Base-by-base conservation (phyloP, 805 yeast genomes). In the Saccharomycopsis fodiens region DNA sequence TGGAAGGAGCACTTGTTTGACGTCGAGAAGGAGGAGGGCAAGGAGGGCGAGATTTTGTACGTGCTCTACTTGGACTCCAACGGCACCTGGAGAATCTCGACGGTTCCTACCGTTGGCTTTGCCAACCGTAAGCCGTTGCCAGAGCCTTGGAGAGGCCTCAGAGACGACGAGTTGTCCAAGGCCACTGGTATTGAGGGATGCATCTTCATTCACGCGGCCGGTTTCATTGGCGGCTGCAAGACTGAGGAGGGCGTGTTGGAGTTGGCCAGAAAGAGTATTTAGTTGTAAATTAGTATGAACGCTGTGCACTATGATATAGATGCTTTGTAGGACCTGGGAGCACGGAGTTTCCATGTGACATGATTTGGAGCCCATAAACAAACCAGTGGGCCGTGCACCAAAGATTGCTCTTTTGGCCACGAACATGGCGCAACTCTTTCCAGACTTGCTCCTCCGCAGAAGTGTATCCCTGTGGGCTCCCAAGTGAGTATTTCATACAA, bases 221-320 rank as follows among this genome's bases (percentile, higher is more conserved):
- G 98, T 0, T 93, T 93, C 65, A 93, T 93, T 58, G 98, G 98
- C 38, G 98, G 98, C 44, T 86, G 91, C 46, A 72, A 79, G 58
- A 74, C 94, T 20, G 68, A 72, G 52, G 96, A 87, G 43, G 83
- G 85, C 27, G 97, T 82, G 12, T 60, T 87, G 47, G 64, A 76
- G 58, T 72, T 93, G 63, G 97, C 97, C 4, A 67, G 65, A 35
- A 27, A 6, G 36, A 25, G 29, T 25, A 7, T 25, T 6, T 25
- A 25, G 10, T n/a, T n/a, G n/a, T n/a, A n/a, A n/a, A n/a, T n/a
- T n/a, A n/a, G n/a, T n/a, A n/a, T n/a, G n/a, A n/a, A n/a, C n/a
- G n/a, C n/a, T n/a, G n/a, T n/a, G n/a, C n/a, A n/a, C n/a, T n/a
- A n/a, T n/a, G n/a, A n/a, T n/a, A n/a, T n/a, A n/a, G n/a, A n/a